phyloP scores from a whole-genome alignment of 148 eudicot species.

The Talinum fruticosum region DNA sequence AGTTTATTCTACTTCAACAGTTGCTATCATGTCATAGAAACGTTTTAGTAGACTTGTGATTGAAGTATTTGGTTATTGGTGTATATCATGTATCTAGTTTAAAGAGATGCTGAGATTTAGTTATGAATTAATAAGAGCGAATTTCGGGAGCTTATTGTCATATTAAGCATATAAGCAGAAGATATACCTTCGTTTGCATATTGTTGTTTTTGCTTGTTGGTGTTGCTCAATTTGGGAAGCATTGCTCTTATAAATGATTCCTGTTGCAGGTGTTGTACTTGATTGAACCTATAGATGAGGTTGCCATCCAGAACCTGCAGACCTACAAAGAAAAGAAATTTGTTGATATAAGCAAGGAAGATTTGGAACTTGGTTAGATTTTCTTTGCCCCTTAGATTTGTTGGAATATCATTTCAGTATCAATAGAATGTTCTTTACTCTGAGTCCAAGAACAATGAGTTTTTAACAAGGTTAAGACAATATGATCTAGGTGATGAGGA shows the following conservation, averaged over 20 bases:
- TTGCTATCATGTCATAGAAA: not conserved
- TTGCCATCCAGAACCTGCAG: conserved; percentile 91
- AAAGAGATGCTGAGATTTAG: not conserved
- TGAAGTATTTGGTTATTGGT: not conserved
- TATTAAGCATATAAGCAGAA: not conserved
- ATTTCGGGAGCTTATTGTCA: no score
- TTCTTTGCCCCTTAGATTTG: not conserved
- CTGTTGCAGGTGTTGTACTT: conserved; percentile 36
- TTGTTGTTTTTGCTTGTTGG: not conserved
- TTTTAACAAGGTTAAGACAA: not conserved
- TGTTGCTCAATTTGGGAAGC: not conserved
- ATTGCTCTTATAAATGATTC: not conserved
- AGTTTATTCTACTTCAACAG: not conserved
- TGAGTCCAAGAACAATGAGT: not conserved
- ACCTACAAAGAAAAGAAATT: conserved; percentile 97
- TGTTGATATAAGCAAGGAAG: conserved; percentile 99
- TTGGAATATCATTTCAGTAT: not conserved
- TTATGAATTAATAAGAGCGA: not conserved
- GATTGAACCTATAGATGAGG: conserved; percentile 95
- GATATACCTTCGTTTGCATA: not conserved
- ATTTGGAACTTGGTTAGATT: conserved; percentile 86
- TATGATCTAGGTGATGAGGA: conserved; percentile 71
- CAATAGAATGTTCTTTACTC: not conserved
- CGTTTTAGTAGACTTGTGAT: not conserved
- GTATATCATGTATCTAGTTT: not conserved